These are phyloP conservation scores for Pelargonium cotyledonis DNA, from an alignment of 441 rosid species.

Conservation along the genomic window DNA sequence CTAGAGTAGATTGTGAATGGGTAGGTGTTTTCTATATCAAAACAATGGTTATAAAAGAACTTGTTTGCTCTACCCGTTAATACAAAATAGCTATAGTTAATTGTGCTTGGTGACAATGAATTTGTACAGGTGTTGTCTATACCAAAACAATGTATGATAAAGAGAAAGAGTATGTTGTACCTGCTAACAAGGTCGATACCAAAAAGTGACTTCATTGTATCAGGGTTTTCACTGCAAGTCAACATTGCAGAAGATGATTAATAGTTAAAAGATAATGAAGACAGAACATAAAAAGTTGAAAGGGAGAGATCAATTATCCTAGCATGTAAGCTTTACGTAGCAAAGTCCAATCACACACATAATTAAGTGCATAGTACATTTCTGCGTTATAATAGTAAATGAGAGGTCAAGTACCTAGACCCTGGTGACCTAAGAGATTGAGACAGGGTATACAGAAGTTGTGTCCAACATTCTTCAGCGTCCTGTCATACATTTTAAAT, in stretches of 20 bases:
- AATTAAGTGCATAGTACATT: neutral
- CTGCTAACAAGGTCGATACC: conserved; percentile 81
- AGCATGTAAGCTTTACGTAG: neutral
- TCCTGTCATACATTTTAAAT: conserved; percentile 40
- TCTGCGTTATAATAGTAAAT: neutral
- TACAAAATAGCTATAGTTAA: neutral
- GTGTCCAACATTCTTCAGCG: conserved; percentile 98
- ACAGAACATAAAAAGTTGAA: neutral
- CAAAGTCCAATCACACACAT: no score
- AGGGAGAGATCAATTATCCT: neutral
- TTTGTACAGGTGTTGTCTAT: neutral
- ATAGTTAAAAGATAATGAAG: neutral
- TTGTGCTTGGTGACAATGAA: neutral
- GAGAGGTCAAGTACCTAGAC: conserved; percentile 35
- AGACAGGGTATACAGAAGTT: conserved; percentile 75
- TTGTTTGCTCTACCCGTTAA: no score
- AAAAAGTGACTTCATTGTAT: conserved; percentile 62
- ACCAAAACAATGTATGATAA: neutral
- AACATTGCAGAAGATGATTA: neutral
- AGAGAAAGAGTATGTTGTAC: conserved; percentile 23
- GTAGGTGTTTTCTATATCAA: neutral
- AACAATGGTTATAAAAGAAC: neutral
- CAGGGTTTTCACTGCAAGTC: conserved; percentile 48
- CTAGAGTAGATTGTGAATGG: no score
- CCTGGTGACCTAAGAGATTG: conserved; percentile 61